Evolutionary conservation across 208 protist species (phyloP).

Genomic region (Herpetomonas tarakana): DNA sequence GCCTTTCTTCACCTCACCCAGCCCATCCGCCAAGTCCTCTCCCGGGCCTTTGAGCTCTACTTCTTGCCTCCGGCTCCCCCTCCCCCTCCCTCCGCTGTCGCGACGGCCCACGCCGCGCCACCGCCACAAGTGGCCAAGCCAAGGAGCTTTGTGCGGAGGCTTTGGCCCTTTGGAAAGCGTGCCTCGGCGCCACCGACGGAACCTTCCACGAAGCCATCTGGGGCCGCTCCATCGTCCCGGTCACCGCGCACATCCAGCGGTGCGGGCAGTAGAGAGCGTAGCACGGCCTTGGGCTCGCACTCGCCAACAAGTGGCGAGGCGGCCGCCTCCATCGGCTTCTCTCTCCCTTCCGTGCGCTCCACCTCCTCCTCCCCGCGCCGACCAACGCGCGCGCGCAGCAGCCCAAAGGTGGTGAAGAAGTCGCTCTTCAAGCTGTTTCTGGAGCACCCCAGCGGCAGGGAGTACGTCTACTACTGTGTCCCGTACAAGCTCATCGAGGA

Average conservation of each 20-base stretch:
- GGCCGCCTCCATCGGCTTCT: too few species aligned
- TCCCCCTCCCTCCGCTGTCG: neutral
- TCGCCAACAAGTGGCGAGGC: neutral
- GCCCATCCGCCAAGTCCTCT: slow-evolving; percentile 31
- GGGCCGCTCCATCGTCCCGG: neutral
- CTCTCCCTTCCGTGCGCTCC: neutral
- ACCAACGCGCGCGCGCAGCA: neutral
- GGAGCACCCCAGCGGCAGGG: slow-evolving; percentile 49
- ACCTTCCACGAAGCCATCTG: neutral
- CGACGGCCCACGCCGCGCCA: neutral
- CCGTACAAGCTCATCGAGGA: slow-evolving; percentile 64
- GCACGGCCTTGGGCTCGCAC: neutral
- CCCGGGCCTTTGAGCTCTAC: slow-evolving; percentile 32
- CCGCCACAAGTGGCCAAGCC: neutral
- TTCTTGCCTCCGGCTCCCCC: slow-evolving; percentile 26
- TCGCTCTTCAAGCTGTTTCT: slow-evolving; percentile 64
- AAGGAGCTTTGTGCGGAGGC: neutral
- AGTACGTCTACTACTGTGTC: slow-evolving; percentile 60
- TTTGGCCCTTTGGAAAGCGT: neutral
- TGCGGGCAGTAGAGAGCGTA: neutral
- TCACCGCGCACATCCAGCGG: neutral
- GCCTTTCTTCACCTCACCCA: slow-evolving; percentile 28
- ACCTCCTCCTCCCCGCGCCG: neutral
- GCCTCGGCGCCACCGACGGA: neutral
- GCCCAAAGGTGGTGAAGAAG: slow-evolving; percentile 2